Percentiles rank a stretch among this genome's conserved stretches.
Conservation (phyloP, 805 yeast species). For the Lachancea quebecensis region DNA sequence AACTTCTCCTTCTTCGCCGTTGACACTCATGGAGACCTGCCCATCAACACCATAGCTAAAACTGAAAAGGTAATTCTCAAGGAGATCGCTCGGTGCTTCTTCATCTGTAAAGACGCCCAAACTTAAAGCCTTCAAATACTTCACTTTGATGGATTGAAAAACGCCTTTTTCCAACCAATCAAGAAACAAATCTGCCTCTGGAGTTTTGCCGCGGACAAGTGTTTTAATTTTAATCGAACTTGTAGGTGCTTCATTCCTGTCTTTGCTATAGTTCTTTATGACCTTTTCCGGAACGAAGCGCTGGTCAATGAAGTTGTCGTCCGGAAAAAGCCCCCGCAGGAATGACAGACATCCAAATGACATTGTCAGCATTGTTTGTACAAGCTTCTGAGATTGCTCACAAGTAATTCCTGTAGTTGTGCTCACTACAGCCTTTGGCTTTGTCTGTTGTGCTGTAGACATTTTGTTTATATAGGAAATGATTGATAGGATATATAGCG, state of each 20-base stretch:
- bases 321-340: slow-evolving; percentile 51
- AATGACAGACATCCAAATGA: slow-evolving; percentile 53
- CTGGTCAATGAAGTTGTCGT: slow-evolving; percentile 45
- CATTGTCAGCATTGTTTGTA: slow-evolving; percentile 44
- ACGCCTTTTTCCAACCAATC: slow-evolving; percentile 51
- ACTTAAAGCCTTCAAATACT: slow-evolving; percentile 39
- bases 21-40: slow-evolving; percentile 24
- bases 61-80: slow-evolving; percentile 46
- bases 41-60: slow-evolving; percentile 36
- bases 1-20: slow-evolving; percentile 13
- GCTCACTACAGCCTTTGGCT: slow-evolving; percentile 11
- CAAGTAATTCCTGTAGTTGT: slow-evolving; percentile 25
- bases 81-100: slow-evolving; percentile 35
- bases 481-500: too few species aligned
- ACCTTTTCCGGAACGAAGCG: slow-evolving; percentile 36
- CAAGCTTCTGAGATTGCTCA: slow-evolving; percentile 40
- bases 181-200: slow-evolving; percentile 42
- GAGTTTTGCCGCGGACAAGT: slow-evolving; percentile 39
- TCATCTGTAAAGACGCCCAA: slow-evolving; percentile 42
- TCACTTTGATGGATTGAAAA: slow-evolving; percentile 37
- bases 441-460: slow-evolving; percentile 20
- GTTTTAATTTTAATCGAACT: slow-evolving; percentile 43
- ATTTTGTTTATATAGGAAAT: slow-evolving; percentile 5
- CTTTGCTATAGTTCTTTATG: slow-evolving; percentile 25
- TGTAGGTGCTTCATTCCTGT: slow-evolving; percentile 11